phyloP scores from a whole-genome alignment of 1,284 basidiomycete genomes.

The Trametes hirsuta region DNA sequence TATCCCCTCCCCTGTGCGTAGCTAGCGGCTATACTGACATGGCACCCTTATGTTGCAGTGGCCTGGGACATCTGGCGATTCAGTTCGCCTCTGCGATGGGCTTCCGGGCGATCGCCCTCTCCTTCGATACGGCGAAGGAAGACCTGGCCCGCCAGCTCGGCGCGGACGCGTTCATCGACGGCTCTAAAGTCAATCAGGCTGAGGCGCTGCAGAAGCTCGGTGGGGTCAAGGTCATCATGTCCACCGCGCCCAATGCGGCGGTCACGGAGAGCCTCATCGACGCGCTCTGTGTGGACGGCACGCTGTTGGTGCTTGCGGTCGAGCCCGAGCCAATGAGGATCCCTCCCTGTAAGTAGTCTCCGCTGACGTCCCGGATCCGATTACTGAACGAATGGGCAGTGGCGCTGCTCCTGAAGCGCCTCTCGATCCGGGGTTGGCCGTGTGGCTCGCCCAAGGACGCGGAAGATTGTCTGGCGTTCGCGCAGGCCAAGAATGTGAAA shows the following conservation, averaged over 20 bases:
- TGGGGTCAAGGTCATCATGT: slow-evolving; percentile 33
- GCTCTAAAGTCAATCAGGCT: slow-evolving; percentile 27
- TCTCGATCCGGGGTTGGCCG: slow-evolving; percentile 30
- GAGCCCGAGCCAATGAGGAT: slow-evolving; percentile 25
- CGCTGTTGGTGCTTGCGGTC: slow-evolving; percentile 29
- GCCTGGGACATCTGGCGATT: slow-evolving; percentile 38
- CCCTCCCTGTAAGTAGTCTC: slow-evolving; percentile 8
- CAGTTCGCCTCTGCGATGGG: slow-evolving; percentile 37
- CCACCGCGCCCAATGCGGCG: slow-evolving; percentile 30
- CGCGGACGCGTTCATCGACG: slow-evolving; percentile 34
- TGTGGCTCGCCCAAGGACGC: slow-evolving; percentile 30
- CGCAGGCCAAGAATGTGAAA: slow-evolving; percentile 26
- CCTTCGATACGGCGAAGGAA: slow-evolving; percentile 32
- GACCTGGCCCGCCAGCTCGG: slow-evolving; percentile 34
- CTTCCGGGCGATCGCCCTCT: slow-evolving; percentile 35
- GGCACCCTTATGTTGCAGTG: slow-evolving; percentile 14
- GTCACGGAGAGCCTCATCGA: slow-evolving; percentile 26
- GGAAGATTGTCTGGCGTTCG: slow-evolving; percentile 30
- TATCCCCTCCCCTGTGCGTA: background rate
- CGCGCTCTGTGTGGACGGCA: slow-evolving; percentile 30
- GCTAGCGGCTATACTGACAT: background rate
- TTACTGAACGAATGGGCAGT: slow-evolving; percentile 10
- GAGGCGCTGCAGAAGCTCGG: slow-evolving; percentile 31
- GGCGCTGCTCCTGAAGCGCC: slow-evolving; percentile 26
- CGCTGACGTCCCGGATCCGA: background rate